Base-by-base conservation (phyloP, 2,329 filamentous ascomycete species). In the Cladosporium sp. region DNA sequence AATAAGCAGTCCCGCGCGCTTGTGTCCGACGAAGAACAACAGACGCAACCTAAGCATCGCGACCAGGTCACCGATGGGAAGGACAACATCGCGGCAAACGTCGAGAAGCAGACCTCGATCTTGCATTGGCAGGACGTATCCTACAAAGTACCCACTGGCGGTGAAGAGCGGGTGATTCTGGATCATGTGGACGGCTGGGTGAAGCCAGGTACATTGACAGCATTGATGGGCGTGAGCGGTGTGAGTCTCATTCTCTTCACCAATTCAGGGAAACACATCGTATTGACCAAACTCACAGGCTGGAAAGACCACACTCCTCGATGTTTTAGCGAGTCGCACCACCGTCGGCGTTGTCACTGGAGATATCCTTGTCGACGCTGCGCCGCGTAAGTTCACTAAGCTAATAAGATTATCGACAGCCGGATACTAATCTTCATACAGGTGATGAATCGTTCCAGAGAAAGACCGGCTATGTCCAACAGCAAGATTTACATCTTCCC, bases 21-120 rank as follows among this genome's bases (percentile, higher is more conserved):
- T 51, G 66, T 71, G 37, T 61, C 64, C 0, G 65, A 64, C 9
- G 69, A 70, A 56, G 70, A 71, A 55, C 70, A 69, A 7, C 71
- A 71, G 62, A 69, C 22, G 19, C 37, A 34, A n/a, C 37, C 37
- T 2, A 37, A 37, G 9, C 37, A 13, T 2, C 29, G 57, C 7
- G 51, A 52, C 13, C 49, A 52, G 13, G 51, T 63, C 2, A 58
- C 57, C 17, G 65, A 65, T 24, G 65, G 68, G 43, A 66, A 69
- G 38, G 68, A 64, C 53, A 61, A 63, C 19, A 64, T 61, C 3
- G 62, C 70, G 36, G 58, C 61, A 4, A 68, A 70, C 34, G 71
- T 80, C 73, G 68, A 80, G 74, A 68, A 75, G 57, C 84, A 89
- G 64, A 89, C 82, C 4, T 86, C 87, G 17, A 82, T 91, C 53